Evolutionary conservation across 1,284 basidiomycete species (phyloP), one percentile per base, ranked within the genome.

Genomic region (Ceratobasidium sp.): DNA sequence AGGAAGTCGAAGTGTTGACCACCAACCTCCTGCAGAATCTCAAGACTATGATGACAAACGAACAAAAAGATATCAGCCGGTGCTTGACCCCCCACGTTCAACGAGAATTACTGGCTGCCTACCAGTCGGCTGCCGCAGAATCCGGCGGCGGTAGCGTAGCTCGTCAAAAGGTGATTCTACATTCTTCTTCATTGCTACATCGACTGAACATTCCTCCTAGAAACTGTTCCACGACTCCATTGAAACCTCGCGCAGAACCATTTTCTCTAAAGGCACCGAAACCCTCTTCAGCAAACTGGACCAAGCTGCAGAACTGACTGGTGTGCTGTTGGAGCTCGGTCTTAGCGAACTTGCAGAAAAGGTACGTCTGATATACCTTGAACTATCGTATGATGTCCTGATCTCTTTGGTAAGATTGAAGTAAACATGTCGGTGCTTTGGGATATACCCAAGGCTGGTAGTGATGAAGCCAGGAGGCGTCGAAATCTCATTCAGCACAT

Each of bases 51-150:
- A 79, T 87, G 77, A 80, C 78, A 69, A 77, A 75, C 14, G 78
- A 85, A 72, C 85, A 86, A 75, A 87, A 87, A 76, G 84, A 86
- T 68, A 78, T 85, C 13, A 85, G 84, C 0, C 79, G 85, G 14
- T 82, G 79, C 71, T 77, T 87, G 68, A 80, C 83, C 9, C 85
- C 85, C 2, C 83, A 85, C 73, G 81, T 87, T 13, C 82, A 83
- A 73, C 74, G 75, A 27, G 80, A 84, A 71, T 78, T 87, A 7
- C 41, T 77, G 2, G 79, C 82, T 2, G 84, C 82, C 0, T 87
- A 87, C 73, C 75, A 81, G 53, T 75, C 71, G 2, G 85, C 85
- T 0, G 82, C 84, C 81, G 77, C 80, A 58, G 83, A 86, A 73
- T 75, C 79, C 33, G 85, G 85, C 0, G 76, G 53, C 14, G 85